Percentiles rank a stretch among this genome's conserved stretches.
Evolutionary conservation across 257 asterid genomes (phyloP).

Genomic region (Nyctanthes arbortristis): DNA sequence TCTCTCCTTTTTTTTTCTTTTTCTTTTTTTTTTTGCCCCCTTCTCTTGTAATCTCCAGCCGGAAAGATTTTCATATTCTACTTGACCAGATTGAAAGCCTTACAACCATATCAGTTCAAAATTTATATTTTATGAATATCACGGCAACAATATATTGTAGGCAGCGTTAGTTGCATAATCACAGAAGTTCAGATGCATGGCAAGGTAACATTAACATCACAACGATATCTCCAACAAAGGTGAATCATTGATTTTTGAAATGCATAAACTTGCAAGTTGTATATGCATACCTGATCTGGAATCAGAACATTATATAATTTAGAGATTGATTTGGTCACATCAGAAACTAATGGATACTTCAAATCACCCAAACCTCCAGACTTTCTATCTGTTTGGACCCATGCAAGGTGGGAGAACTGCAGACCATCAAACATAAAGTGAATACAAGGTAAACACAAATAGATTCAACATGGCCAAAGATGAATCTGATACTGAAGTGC

Average conservation of each 20-base stretch:
- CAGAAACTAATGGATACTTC: constrained; percentile 83
- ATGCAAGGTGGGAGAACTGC: constrained; percentile 77
- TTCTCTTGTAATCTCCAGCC: neutral
- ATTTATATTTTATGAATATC: neutral
- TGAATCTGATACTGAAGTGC: neutral
- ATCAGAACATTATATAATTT: constrained; percentile 67
- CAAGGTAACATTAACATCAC: constrained; percentile 3
- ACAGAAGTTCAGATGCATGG: neutral
- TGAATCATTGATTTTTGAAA: neutral
- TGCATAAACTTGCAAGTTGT: neutral
- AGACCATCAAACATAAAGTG: constrained; percentile 22
- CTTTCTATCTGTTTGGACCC: constrained; percentile 98
- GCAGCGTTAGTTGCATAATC: neutral
- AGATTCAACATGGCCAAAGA: neutral
- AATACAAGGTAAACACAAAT: neutral
- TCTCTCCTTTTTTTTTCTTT: neutral
- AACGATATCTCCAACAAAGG: neutral
- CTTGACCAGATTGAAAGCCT: neutral
- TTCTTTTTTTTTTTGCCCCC: neutral
- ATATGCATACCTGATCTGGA: constrained; percentile 65
- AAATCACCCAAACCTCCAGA: constrained; percentile 96
- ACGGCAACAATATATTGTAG: neutral
- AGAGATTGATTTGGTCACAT: constrained; percentile 80
- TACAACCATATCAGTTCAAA: neutral
- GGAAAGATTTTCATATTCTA: neutral